Conservation (phyloP, 2,329 filamentous ascomycete species). For the Teratosphaeria gauchensis region DNA sequence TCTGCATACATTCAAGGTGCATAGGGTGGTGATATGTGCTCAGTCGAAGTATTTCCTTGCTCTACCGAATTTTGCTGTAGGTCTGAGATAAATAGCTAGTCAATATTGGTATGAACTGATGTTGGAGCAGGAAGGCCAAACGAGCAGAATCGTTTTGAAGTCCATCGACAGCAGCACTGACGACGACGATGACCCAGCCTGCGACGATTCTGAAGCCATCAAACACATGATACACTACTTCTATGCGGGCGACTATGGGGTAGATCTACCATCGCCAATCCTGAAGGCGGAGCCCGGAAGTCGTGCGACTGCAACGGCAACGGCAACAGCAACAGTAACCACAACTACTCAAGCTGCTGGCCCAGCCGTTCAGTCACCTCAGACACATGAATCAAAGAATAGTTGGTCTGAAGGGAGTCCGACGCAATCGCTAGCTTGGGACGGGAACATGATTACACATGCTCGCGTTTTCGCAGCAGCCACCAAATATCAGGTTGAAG, state of each 20-base stretch:
- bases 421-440: not conserved
- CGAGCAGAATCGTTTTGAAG: not conserved
- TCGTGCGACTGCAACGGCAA: not conserved
- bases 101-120: not conserved
- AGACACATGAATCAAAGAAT: too few species aligned
- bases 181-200: not conserved
- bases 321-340: too few species aligned
- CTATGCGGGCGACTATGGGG: not conserved
- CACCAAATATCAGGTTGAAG: not conserved
- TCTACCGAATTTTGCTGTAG: not conserved
- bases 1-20: not conserved
- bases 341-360: too few species aligned
- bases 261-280: not conserved
- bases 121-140: not conserved
- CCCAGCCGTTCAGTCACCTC: too few species aligned
- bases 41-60: not conserved
- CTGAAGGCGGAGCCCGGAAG: not conserved
- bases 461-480: not conserved
- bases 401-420: too few species aligned
- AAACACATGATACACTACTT: not conserved
- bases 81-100: not conserved
- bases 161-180: not conserved
- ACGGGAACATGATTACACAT: not conserved
- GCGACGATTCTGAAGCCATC: not conserved
- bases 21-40: not conserved